Conservation (phyloP, 495 filamentous ascomycete genomes). For the Sporormia fimetaria region DNA sequence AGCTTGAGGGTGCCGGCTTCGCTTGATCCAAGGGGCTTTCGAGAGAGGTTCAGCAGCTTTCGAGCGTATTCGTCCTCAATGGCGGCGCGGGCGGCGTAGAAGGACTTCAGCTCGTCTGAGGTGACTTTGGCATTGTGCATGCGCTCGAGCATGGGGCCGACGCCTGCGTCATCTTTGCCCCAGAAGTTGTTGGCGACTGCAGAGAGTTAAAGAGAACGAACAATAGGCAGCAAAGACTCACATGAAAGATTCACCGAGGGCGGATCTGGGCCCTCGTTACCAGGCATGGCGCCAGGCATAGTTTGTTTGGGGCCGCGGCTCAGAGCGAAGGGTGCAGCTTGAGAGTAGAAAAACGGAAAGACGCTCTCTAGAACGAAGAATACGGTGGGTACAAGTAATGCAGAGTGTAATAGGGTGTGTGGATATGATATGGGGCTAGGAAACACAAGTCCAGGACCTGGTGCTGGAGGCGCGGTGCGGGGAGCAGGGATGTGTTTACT, state of each 20-base stretch:
- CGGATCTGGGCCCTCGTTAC: constrained; percentile 45
- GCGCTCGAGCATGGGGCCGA: constrained; percentile 82
- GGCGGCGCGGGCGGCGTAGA: constrained; percentile 81
- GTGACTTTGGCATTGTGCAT: constrained; percentile 95
- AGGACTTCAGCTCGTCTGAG: constrained; percentile 83
- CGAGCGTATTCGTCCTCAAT: constrained; percentile 98
- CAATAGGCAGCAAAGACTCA: constrained; percentile 11
- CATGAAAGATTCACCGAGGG: constrained; percentile 55
- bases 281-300: constrained; percentile 45
- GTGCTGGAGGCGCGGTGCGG: too few species aligned
- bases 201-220: constrained; percentile 16
- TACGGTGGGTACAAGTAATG: too few species aligned
- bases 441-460: too few species aligned
- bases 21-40: constrained; percentile 80
- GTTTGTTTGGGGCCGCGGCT: constrained; percentile 2
- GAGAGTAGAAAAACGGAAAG: too few species aligned
- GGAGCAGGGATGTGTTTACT: too few species aligned
- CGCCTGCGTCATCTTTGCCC: constrained; percentile 97
- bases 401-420: too few species aligned
- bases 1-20: constrained; percentile 72
- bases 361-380: too few species aligned
- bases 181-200: constrained; percentile 98
- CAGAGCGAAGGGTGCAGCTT: too few species aligned
- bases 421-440: too few species aligned
- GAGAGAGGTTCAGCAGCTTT: constrained; percentile 73